Conservation (phyloP, 2,329 filamentous ascomycete genomes). For the Nothomitra cinnamomea region DNA sequence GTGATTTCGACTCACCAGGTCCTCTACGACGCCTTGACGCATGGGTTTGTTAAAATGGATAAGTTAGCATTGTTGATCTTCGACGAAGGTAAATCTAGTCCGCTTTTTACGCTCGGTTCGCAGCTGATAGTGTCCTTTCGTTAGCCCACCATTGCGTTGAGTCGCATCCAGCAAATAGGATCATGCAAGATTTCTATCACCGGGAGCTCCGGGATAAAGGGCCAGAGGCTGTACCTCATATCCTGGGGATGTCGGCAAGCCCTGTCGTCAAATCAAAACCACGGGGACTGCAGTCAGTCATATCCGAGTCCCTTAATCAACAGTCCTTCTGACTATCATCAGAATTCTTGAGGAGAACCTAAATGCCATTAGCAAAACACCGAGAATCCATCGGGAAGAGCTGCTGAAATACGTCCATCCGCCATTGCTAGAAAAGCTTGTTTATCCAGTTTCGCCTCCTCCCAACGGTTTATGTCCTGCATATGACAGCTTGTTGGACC, state of each 20-base stretch:
- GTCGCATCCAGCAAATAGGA: slow-evolving; percentile 45
- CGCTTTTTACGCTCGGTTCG: neutral
- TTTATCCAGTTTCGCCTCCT: slow-evolving; percentile 10
- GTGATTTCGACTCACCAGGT: slow-evolving; percentile 65
- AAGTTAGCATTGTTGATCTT: slow-evolving; percentile 55
- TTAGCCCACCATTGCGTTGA: slow-evolving; percentile 57
- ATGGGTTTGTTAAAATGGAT: slow-evolving; percentile 53
- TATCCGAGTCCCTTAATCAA: neutral
- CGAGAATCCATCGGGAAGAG: slow-evolving; percentile 50
- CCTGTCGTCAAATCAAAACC: slow-evolving; percentile 47
- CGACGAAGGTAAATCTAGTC: slow-evolving; percentile 50
- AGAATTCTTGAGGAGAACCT: slow-evolving; percentile 50
- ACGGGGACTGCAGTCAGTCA: slow-evolving; percentile 30
- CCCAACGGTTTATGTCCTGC: neutral
- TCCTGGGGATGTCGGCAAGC: slow-evolving; percentile 69
- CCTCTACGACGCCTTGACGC: slow-evolving; percentile 53
- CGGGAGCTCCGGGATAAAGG: slow-evolving; percentile 23
- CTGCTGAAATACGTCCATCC: slow-evolving; percentile 49
- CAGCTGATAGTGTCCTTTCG: slow-evolving; percentile 5
- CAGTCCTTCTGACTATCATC: slow-evolving; percentile 4
- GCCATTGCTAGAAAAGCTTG: slow-evolving; percentile 35
- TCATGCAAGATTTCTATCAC: slow-evolving; percentile 61
- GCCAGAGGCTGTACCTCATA: slow-evolving; percentile 33
- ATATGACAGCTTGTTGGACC: slow-evolving; percentile 28
- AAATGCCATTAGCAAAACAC: slow-evolving; percentile 51